Percentiles rank a stretch among this genome's conserved stretches.
These are phyloP conservation scores for Leccinum rimulosum DNA, from an alignment of 768 basidiomycete genomes.

Conservation along the genomic window DNA sequence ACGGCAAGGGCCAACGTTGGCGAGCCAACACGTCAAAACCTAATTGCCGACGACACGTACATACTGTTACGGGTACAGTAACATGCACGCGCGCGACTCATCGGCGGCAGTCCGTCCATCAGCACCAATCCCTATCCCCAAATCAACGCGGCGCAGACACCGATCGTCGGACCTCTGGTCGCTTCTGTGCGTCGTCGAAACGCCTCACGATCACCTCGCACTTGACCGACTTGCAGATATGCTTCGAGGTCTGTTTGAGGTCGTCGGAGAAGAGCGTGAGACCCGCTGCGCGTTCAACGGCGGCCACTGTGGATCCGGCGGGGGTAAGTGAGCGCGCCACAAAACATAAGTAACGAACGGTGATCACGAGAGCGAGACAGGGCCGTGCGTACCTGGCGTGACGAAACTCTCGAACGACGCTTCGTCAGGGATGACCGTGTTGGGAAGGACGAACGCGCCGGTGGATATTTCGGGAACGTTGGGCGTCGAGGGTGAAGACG, in stretches of 20 bases:
- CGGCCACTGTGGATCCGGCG: slow-evolving; percentile 58
- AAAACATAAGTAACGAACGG: background rate
- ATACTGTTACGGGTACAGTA: background rate
- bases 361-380: background rate
- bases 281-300: slow-evolving; percentile 88
- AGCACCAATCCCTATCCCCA: too few species aligned
- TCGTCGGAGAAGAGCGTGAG: slow-evolving; percentile 82
- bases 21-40: background rate
- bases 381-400: slow-evolving; percentile 58
- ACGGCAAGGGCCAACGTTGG: background rate
- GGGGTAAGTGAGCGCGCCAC: background rate
- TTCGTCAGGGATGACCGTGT: slow-evolving; percentile 86
- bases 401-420: slow-evolving; percentile 77
- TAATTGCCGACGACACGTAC: background rate
- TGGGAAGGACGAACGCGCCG: slow-evolving; percentile 95
- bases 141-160: slow-evolving; percentile 40
- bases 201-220: slow-evolving; percentile 85
- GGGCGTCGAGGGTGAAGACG: slow-evolving; percentile 69
- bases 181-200: slow-evolving; percentile 89
- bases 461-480: slow-evolving; percentile 73
- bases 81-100: background rate
- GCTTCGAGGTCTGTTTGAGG: slow-evolving; percentile 70
- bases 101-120: background rate
- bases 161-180: slow-evolving; percentile 48
- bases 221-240: slow-evolving; percentile 86